Conservation (phyloP, 202 grass and related monocot species). For the Brachypodium distachyon region DNA sequence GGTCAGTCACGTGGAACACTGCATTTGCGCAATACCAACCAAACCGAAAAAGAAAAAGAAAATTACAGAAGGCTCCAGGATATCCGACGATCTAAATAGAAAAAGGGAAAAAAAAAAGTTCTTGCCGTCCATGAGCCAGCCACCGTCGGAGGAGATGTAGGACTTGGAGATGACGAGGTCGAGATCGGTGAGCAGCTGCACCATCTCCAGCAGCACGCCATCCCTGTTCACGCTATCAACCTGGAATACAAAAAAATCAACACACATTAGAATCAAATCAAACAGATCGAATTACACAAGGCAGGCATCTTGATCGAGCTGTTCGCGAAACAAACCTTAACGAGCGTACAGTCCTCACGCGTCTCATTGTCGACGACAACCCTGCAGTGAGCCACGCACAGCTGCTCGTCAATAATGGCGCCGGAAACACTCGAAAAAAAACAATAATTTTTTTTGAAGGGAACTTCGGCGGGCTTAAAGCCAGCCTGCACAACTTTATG, state of each 20-base stretch:
- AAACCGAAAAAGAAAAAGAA: not conserved
- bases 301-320: not conserved
- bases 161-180: constrained; percentile 87
- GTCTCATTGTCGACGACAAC: constrained; percentile 76
- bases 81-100: not conserved
- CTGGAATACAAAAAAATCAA: not conserved
- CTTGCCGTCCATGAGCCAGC: constrained; percentile 79
- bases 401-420: not conserved
- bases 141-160: constrained; percentile 82
- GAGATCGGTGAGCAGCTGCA: constrained; percentile 78
- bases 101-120: not conserved
- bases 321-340: constrained; percentile 39
- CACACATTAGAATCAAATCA: not conserved
- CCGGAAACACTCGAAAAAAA: no score
- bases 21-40: no score
- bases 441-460: no score
- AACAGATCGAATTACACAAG: not conserved
- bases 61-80: not conserved
- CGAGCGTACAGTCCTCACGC: constrained; percentile 60
- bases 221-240: constrained; percentile 72
- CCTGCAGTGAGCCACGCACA: constrained; percentile 22
- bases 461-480: no score
- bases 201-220: constrained; percentile 76
- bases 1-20: constrained; percentile 81
- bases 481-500: no score